Evolutionary conservation across 139 green algal genomes (phyloP).

Genomic region (Marvania coccoides): DNA sequence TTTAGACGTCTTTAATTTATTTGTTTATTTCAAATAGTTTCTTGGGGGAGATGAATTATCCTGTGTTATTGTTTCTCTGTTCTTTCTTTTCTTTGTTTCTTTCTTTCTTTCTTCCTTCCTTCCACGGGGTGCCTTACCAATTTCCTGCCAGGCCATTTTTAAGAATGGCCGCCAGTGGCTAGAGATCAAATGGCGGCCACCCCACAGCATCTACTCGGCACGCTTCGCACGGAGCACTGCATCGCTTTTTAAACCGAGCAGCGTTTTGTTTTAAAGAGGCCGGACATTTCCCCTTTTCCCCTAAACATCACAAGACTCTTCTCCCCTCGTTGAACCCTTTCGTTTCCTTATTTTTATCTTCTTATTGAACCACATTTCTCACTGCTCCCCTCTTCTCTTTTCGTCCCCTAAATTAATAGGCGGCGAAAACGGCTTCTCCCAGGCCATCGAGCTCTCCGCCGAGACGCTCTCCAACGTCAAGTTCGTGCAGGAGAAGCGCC

Average conservation of each 20-base stretch:
- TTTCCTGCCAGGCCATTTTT: conserved; percentile 41
- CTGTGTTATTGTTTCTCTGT: neutral
- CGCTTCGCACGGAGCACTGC: conserved; percentile 13
- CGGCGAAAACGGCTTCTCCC: conserved; percentile 97
- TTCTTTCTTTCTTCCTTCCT: neutral
- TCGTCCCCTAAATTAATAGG: conserved; percentile 35
- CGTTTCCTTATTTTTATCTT: too few species aligned
- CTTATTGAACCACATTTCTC: neutral
- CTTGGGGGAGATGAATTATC: too few species aligned
- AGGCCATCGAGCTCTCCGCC: conserved; percentile 96
- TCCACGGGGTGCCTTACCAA: conserved; percentile 54
- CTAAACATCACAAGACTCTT: too few species aligned
- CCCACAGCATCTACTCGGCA: conserved; percentile 31
- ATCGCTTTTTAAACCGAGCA: neutral
- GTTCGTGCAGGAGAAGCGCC: conserved; percentile 94
- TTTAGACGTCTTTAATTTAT: too few species aligned
- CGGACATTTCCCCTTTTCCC: neutral
- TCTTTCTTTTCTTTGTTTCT: neutral
- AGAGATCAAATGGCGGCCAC: conserved; percentile 62
- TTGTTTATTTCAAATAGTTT: too few species aligned
- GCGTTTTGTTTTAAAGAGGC: neutral
- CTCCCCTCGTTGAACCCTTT: too few species aligned
- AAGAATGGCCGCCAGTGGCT: conserved; percentile 29
- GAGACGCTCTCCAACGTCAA: conserved; percentile 97
- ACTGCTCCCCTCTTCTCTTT: neutral